Evolutionary conservation across 2,329 filamentous ascomycete genomes (phyloP), one percentile per base, ranked within the genome.

Genomic region (Cordyceps cateniannulata): DNA sequence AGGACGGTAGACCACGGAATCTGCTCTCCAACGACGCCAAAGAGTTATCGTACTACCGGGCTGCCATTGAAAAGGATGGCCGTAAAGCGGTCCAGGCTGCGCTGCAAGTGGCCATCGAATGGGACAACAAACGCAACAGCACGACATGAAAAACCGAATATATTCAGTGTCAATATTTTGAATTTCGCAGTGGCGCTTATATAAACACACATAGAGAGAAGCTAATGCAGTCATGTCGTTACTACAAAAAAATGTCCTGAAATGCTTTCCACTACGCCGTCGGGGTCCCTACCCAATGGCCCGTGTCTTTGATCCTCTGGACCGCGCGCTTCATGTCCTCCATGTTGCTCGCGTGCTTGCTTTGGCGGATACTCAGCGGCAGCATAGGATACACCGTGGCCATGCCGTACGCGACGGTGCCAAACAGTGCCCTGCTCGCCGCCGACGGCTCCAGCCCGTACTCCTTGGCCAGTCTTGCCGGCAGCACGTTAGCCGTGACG

Each of bases 331-430:
- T 65, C 62, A 71, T 63, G 35, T 70, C 69, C 25, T 64, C 63
- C 63, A 69, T 64, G 42, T 67, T 69, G 3, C 56, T 54, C 49
- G 53, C 59, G 25, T 65, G 60, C 0, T 65, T 66, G 40, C 58
- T 70, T 32, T 66, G 69, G 27, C 69, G 65, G n/a, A 65, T 25
- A 12, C 24, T 16, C 24, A 40, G 48, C 40, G 65, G 65, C 12
- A 67, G 59, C 35, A 44, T 42, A 1, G 64, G 63, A 60, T 63
- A 67, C 29, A 54, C 65, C 68, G 63, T 24, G 68, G 68, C 72
- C n/a, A 70, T 62, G 1, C 67, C 68, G 55, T 69, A 71, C 29
- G 66, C 67, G 24, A 65, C 49, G 9, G 56, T 59, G 42, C 66
- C 48, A 20, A 64, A 59, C 47, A 65, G 5, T 48, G 49, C 58